phyloP scores from a whole-genome alignment of 768 basidiomycete genomes.

The Sporobolomyces pararoseus region DNA sequence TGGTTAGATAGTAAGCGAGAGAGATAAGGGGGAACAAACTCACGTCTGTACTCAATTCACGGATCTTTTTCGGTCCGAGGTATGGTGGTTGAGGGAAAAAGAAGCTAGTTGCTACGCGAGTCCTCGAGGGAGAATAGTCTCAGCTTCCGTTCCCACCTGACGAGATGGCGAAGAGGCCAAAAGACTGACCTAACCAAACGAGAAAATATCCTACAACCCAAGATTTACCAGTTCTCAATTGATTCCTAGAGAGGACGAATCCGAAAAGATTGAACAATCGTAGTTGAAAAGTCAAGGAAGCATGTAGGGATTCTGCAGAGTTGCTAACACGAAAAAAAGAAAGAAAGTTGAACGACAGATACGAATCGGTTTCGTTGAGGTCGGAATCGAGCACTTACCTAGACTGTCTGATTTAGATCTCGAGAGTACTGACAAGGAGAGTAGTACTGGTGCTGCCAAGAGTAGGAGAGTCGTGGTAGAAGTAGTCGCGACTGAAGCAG shows the following conservation, averaged over 20 bases:
- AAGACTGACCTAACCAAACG: slow-evolving; percentile 26
- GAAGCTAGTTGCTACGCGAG: slow-evolving; percentile 13
- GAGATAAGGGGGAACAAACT: neutral
- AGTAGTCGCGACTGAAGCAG: neutral
- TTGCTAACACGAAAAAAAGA: too few species aligned
- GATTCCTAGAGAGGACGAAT: neutral
- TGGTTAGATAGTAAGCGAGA: neutral
- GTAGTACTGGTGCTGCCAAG: neutral
- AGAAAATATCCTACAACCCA: neutral
- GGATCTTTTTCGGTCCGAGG: slow-evolving; percentile 12
- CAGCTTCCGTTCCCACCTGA: neutral
- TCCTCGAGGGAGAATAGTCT: neutral
- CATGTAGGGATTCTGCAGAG: slow-evolving; percentile 19
- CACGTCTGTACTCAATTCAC: slow-evolving; percentile 11
- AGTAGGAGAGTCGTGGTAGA: slow-evolving; percentile 1
- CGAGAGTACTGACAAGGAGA: neutral
- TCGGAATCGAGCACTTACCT: slow-evolving; percentile 2
- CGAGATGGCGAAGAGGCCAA: too few species aligned
- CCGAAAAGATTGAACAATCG: slow-evolving; percentile 32
- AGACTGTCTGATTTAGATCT: neutral
- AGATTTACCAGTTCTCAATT: neutral
- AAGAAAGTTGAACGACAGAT: too few species aligned
- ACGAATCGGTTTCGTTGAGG: too few species aligned
- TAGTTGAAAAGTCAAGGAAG: slow-evolving; percentile 16
- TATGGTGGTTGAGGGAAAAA: slow-evolving; percentile 35